Percentiles rank a stretch among this genome's conserved stretches.
phyloP scores from a whole-genome alignment of 208 protist genomes.

The Pavlovales sp. region DNA sequence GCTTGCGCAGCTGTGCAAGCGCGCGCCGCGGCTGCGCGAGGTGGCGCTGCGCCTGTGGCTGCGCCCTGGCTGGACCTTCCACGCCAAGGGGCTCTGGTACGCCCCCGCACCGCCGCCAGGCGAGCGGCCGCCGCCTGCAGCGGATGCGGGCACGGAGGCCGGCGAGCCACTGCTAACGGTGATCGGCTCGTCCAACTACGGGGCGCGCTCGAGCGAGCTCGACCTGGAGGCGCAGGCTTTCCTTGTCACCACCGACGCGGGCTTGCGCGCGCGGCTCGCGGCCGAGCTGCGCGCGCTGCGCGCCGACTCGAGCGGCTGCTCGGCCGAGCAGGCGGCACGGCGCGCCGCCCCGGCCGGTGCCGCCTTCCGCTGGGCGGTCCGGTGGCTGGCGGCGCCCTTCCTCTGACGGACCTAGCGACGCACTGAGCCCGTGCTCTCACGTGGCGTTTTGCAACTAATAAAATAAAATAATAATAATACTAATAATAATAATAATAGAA shows the following conservation, averaged over 20 bases:
- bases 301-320: neutral
- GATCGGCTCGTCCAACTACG: constrained; percentile 79
- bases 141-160: no score
- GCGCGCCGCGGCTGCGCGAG: no score
- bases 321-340: no score
- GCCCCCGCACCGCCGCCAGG: constrained; percentile 16
- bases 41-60: neutral
- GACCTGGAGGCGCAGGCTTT: constrained; percentile 74
- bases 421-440: no score
- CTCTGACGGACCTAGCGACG: no score
- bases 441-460: no score
- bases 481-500: no score
- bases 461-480: no score
- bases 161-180: constrained; percentile 64
- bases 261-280: neutral
- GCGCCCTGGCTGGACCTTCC: constrained; percentile 62
- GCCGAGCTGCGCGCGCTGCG: neutral
- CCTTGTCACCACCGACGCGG: constrained; percentile 64
- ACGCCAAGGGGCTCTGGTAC: constrained; percentile 78
- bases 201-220: constrained; percentile 73
- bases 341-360: no score
- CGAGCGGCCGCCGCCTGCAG: neutral
- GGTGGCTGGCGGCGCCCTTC: neutral
- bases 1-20: constrained; percentile 61
- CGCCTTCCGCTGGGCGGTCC: neutral